Conservation (phyloP, 331 rosid genomes). For the Telfairia occidentalis region DNA sequence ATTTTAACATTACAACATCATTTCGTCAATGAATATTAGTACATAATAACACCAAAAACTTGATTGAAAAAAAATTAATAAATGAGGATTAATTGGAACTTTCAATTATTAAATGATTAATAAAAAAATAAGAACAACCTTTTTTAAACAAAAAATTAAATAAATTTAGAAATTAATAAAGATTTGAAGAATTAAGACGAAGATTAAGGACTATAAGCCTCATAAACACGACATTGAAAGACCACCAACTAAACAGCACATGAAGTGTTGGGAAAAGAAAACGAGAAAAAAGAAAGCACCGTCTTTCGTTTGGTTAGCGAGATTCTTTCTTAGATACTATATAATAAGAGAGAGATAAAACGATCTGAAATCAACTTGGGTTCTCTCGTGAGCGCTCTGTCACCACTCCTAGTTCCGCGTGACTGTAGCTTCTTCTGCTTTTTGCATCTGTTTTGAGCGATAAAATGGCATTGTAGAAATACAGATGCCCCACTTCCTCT, state of each 20-base stretch:
- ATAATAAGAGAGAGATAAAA: neutral
- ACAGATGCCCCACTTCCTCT: neutral
- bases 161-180: neutral
- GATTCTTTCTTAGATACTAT: conserved; percentile 2
- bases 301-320: neutral
- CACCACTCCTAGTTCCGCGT: neutral
- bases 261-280: neutral
- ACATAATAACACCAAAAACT: too few relatives aligned
- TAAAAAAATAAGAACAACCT: too few relatives aligned
- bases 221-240: neutral
- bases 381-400: conserved; percentile 1
- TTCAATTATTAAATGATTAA: too few relatives aligned
- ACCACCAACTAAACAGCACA: conserved; percentile 2
- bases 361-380: neutral
- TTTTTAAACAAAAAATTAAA: too few relatives aligned
- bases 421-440: neutral
- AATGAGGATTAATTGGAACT: too few relatives aligned
- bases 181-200: neutral
- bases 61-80: too few relatives aligned
- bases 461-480: neutral
- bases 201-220: neutral
- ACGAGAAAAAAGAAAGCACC: neutral
- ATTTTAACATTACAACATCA: too few relatives aligned
- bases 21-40: too few relatives aligned
- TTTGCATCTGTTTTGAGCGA: neutral